Evolutionary conservation across 768 basidiomycete species (phyloP), one percentile per base, ranked within the genome.

Genomic region (Amanita molliuscula): DNA sequence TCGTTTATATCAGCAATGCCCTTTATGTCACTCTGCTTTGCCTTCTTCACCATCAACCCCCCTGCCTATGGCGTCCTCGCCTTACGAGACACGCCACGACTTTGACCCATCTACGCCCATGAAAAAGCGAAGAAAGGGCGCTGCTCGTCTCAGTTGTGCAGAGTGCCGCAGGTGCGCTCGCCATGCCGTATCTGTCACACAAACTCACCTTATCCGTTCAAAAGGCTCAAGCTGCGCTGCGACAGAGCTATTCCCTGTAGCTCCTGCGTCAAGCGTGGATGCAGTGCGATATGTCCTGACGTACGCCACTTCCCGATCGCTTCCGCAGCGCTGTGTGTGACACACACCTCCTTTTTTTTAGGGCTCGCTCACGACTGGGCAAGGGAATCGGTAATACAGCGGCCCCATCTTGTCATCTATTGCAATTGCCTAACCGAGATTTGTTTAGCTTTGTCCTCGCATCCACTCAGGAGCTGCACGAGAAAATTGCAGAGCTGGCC

Each of bases 251-350:
- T 88, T 56, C 87, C 87, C 8, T 89, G 87, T 58, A 76, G 82
- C 55, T 87, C 84, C 1, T 89, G 87, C 58, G 77, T 88, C 18
- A 90, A 89, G 65, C 75, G 84, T 54, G 84, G 84, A 10, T 86
- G 84, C 58, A 82, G 80, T 44, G 81, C 85, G 50, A 88, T 90
- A 54, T 90, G 87, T 62, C 87, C 87, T 44, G 87, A 89, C 61
- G 82, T 82, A 62, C 52, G 77, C 47, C 31, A 28, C 34, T 31
- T 35, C 45, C n/a, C 42, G 40, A 6, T 45, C 52, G 52, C 16
- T 53, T 48, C 38, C 47, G 31, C 16, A 29, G 51, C 53, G 50
- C 47, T 51, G 54, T 44, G 21, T 13, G 11, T 18, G 20, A 18
- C 58, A 50, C 53, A 52, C 53, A 23, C 59, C 45, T 59, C 40